Conservation (phyloP, 2,329 filamentous ascomycete species). For the Alternaria sp. region DNA sequence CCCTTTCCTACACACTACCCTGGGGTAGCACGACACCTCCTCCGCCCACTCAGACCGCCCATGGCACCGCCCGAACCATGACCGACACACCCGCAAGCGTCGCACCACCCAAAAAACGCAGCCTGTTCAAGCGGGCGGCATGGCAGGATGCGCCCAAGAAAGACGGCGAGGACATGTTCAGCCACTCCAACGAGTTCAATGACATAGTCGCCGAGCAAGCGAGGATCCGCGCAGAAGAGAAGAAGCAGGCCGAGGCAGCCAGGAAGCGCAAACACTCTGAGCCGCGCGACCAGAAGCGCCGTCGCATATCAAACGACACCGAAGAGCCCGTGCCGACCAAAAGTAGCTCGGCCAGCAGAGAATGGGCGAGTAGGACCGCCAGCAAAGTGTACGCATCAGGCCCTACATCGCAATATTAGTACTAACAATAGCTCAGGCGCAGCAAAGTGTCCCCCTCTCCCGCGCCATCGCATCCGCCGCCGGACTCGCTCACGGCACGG, state of each 20-base stretch:
- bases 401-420: background rate
- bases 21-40: background rate
- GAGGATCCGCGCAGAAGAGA: conserved; percentile 37
- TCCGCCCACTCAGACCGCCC: background rate
- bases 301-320: conserved; percentile 30
- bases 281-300: conserved; percentile 29
- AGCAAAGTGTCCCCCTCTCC: conserved; percentile 36
- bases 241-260: conserved; percentile 33
- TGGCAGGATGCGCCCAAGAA: conserved; percentile 54
- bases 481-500: conserved; percentile 35
- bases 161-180: conserved; percentile 50
- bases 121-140: conserved; percentile 63
- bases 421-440: conserved; percentile 23
- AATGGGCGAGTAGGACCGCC: conserved; percentile 6
- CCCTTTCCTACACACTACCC: background rate
- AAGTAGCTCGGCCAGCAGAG: conserved; percentile 17
- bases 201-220: conserved; percentile 50
- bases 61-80: conserved; percentile 33
- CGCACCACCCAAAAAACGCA: conserved; percentile 51
- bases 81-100: conserved; percentile 27
- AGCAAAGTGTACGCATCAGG: conserved; percentile 26
- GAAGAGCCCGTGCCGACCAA: conserved; percentile 12
- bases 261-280: conserved; percentile 38
- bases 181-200: conserved; percentile 50
- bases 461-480: conserved; percentile 11